phyloP scores from a whole-genome alignment of 768 basidiomycete genomes.

The Kwoniella sp. region DNA sequence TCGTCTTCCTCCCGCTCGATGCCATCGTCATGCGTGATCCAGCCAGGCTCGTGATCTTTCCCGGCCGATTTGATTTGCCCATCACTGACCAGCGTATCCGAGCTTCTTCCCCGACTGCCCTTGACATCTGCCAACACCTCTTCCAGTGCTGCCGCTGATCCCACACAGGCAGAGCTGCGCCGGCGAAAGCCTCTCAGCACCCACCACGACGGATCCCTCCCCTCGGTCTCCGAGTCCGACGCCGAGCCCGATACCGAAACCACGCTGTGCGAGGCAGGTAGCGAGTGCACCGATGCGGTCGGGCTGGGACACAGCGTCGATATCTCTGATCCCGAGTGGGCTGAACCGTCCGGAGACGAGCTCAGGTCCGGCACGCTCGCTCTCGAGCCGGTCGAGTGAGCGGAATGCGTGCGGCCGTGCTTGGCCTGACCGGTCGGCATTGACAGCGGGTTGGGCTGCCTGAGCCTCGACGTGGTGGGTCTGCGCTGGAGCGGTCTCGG shows the following conservation, averaged over 20 bases:
- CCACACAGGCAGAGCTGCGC: no score
- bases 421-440: constrained; percentile 5
- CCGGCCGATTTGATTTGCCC: no score
- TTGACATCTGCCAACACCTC: no score
- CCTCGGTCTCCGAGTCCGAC: no score
- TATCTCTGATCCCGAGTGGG: constrained; percentile 3
- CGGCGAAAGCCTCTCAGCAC: no score
- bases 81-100: no score
- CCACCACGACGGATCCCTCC: no score
- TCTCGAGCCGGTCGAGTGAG: not conserved
- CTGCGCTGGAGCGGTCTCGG: constrained; percentile 13
- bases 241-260: no score
- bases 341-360: constrained; percentile 14
- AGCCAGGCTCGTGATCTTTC: no score
- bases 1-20: constrained; percentile 8
- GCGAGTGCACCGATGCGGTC: constrained; percentile 7
- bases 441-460: constrained; percentile 20
- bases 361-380: not conserved
- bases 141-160: no score
- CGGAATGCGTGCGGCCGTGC: not conserved
- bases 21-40: no score
- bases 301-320: constrained; percentile 10
- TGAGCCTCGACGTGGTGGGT: constrained; percentile 21
- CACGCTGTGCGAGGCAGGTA: constrained; percentile 2
- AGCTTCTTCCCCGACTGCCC: no score